Base-by-base conservation (phyloP, 139 green algal species). In the Volvox reticuliferus region DNA sequence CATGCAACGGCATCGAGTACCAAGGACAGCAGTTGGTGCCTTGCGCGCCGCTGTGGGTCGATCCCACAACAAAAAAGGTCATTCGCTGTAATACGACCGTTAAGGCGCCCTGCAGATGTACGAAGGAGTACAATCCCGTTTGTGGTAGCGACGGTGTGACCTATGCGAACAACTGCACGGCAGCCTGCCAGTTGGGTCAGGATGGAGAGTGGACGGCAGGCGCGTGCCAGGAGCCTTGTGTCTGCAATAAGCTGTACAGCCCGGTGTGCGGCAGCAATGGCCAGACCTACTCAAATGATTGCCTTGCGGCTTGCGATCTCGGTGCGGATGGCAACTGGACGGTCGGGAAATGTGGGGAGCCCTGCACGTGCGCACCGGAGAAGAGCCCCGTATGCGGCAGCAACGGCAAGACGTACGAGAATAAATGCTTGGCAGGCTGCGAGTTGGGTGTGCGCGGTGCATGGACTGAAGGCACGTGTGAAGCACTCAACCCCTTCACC, bases 381-480 rank as follows among this genome's bases (percentile, higher is more conserved):
- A 28, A 26, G 19, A 55, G 86, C 44, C 91, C 91, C 18, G 91
- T 93, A 18, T 93, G 91, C 28, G 91, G 91, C 65, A 85, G 32
- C n/a, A 79, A 93, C 87, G 91, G 91, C 65, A 88, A 91, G 44
- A 93, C 85, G 5, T 93, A 93, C 78, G 32, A 37, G 1, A 81
- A 79, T 77, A 68, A 71, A n/a, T 93, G 79, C 62, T 44, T 75
- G 36, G 55, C 37, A 33, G 1, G 5, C 28, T 71, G 80, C 26
- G 55, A 37, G 18, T 30, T 75, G 80, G n/a, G 16, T 32, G n/a
- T 36, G 24, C 30, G 30, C 33, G 20, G 81, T 17, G 30, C 50
- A 1, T 87, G 81, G 81, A 62, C 17, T 18, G 61, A 32, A 17
- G 81, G 61, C 81, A 19, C 32, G 0, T 88, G 82, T 61, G 55